These are phyloP conservation scores for Plasmodiophora brassicae DNA, from an alignment of 208 protist genomes.

Conservation along the genomic window DNA sequence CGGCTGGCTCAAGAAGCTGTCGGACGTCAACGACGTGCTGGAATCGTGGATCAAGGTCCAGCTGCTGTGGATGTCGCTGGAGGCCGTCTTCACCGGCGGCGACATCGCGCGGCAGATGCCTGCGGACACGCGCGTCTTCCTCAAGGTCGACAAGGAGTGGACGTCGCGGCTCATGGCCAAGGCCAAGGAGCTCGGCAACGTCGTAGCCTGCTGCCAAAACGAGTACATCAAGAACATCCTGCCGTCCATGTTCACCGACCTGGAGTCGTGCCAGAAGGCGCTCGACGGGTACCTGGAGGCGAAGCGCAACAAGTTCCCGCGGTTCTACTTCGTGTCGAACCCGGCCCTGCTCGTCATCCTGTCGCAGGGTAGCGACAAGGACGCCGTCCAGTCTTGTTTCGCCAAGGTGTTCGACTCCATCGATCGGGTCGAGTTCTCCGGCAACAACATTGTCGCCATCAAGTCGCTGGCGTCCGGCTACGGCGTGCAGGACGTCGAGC, in stretches of 20 bases:
- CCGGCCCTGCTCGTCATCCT: constrained; percentile 93
- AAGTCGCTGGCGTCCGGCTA: constrained; percentile 17
- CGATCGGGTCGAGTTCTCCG: constrained; percentile 38
- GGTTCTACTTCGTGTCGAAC: constrained; percentile 98
- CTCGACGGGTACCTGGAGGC: constrained; percentile 92
- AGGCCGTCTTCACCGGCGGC: constrained; percentile 89
- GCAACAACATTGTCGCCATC: constrained; percentile 47
- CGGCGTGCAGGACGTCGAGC: constrained; percentile 57
- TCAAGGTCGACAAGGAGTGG: constrained; percentile 87
- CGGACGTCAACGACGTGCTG: constrained; percentile 57
- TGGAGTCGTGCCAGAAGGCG: constrained; percentile 93
- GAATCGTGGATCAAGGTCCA: constrained; percentile 74
- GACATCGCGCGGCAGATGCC: constrained; percentile 93
- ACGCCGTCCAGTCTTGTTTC: constrained; percentile 49
- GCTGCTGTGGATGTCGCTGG: constrained; percentile 84
- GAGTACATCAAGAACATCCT: constrained; percentile 85
- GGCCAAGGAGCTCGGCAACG: constrained; percentile 82
- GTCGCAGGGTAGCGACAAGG: constrained; percentile 70
- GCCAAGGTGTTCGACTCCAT: constrained; percentile 46
- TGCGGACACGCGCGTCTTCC: constrained; percentile 89
- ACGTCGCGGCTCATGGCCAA: constrained; percentile 92
- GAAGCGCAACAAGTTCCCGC: constrained; percentile 87
- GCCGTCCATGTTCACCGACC: constrained; percentile 84
- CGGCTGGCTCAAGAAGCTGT: constrained; percentile 62
- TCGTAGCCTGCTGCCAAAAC: constrained; percentile 87